Conservation (phyloP, 2,329 filamentous ascomycete genomes). For the Cladophialophora psammophila region DNA sequence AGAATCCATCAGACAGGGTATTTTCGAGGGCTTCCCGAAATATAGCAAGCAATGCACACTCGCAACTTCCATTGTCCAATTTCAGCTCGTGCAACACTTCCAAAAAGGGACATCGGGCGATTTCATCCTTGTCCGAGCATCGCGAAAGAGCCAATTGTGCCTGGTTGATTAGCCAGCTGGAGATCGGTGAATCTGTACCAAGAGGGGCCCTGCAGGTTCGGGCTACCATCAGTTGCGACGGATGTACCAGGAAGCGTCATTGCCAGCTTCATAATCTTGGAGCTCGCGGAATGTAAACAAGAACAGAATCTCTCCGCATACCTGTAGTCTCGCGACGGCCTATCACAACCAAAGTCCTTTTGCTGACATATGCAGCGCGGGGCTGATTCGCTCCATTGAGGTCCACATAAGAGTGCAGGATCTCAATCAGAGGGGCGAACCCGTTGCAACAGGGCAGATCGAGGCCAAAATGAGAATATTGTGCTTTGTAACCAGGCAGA, state of each 20-base stretch:
- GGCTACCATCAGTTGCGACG: background rate
- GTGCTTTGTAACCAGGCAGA: background rate
- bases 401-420: conserved; percentile 8
- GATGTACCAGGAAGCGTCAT: background rate
- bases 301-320: conserved; percentile 12
- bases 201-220: background rate
- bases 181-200: conserved; percentile 1
- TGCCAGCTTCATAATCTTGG: conserved; percentile 10
- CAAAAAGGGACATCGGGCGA: conserved; percentile 17
- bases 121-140: background rate
- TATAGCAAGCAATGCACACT: background rate
- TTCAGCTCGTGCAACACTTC: conserved; percentile 33
- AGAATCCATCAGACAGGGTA: background rate
- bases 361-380: background rate
- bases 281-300: conserved; percentile 26
- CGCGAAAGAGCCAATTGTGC: background rate
- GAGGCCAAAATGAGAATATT: background rate
- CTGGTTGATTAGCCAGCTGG: conserved; percentile 8
- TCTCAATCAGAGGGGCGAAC: conserved; percentile 6
- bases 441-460: background rate
- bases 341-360: background rate
- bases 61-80: conserved; percentile 14
- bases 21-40: background rate
- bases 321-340: background rate
- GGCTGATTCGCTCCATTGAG: background rate